A percentile compares a stretch with the other conserved stretches of the same genome.
phyloP scores from a whole-genome alignment of 2,329 filamentous ascomycete species.

The Hymenoscyphus fraxineus region DNA sequence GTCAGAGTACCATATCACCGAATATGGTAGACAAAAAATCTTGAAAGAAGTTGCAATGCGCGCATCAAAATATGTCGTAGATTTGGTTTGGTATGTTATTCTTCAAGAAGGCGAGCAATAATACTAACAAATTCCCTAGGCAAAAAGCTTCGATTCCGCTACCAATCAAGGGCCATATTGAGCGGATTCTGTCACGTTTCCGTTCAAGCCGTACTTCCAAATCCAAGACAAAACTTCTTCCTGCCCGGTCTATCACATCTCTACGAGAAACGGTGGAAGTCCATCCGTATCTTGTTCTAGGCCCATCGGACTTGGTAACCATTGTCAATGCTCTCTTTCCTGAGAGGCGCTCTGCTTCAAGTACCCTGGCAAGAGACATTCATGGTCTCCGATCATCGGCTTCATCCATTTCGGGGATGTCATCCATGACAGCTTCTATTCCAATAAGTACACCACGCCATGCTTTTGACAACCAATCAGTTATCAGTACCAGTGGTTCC shows the following conservation, averaged over 20 bases:
- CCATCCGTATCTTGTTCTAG: constrained; percentile 75
- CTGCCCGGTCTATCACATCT: constrained; percentile 68
- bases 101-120: not conserved
- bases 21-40: constrained; percentile 81
- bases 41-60: constrained; percentile 75
- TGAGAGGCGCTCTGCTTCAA: constrained; percentile 62
- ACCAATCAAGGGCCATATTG: constrained; percentile 63
- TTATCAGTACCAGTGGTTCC: constrained; percentile 69
- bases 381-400: constrained; percentile 62
- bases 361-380: constrained; percentile 42
- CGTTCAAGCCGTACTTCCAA: constrained; percentile 40
- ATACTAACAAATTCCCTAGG: constrained; percentile 4
- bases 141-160: constrained; percentile 52
- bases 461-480: constrained; percentile 61
- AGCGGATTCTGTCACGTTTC: constrained; percentile 67
- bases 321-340: constrained; percentile 83
- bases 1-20: constrained; percentile 86
- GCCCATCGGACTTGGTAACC: constrained; percentile 73
- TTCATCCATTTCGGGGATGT: constrained; percentile 66
- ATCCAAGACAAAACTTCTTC: constrained; percentile 57
- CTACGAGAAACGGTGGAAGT: constrained; percentile 73
- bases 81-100: constrained; percentile 56
- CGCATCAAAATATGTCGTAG: constrained; percentile 74
- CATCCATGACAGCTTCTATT: constrained; percentile 62
- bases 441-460: constrained; percentile 54